Evolutionary conservation across 768 basidiomycete species (phyloP), one percentile per base, ranked within the genome.

Genomic region (Kwoniella europaea): DNA sequence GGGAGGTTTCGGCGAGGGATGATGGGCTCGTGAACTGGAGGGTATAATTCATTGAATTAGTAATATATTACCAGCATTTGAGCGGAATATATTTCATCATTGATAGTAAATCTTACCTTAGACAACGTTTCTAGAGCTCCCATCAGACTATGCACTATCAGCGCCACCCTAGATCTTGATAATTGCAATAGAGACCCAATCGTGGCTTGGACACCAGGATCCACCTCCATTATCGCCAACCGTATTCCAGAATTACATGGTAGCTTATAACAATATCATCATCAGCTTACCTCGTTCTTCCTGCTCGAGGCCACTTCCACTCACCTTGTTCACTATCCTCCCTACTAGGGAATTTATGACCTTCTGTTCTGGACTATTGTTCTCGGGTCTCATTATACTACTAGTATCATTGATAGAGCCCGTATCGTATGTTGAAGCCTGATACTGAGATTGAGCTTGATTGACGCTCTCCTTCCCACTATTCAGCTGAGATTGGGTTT

Each of bases 231-330:
- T 35, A 88, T 86, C 77, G 90, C 89, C 68, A 95, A 82, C 13
- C 89, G 85, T 53, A 88, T 86, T 20, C 94, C 94, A 42, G 94
- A 94, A 84, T 92, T 87, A 79, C 89, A 90, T 65, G 94, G 94
- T 10, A 97, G 87, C 94, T 97, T 67, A 18, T 77, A 29, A 10
- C 15, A 41, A 13, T 2, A 4, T 12, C 20, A 43, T 18, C 22
- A 29, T 62, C 44, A 53, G 64, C 27, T 10, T 27, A 13, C 15
- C 35, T 54, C 22, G 9, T 35, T 9, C 5, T 29, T 35, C 46
- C 6, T 16, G 6, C 24, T 52, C 10, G 22, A 50, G 2, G 12
- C 29, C 27, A 15, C 20, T 10, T 52, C 53, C 13, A 46, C 22
- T 62, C 46, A 91, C 93, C 88, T 92, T 94, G 83, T 89, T 88